Percentiles rank a stretch among this genome's conserved stretches.
These are phyloP conservation scores for Kwoniella shivajii DNA, from an alignment of 1,284 basidiomycete genomes.

Conservation along the genomic window DNA sequence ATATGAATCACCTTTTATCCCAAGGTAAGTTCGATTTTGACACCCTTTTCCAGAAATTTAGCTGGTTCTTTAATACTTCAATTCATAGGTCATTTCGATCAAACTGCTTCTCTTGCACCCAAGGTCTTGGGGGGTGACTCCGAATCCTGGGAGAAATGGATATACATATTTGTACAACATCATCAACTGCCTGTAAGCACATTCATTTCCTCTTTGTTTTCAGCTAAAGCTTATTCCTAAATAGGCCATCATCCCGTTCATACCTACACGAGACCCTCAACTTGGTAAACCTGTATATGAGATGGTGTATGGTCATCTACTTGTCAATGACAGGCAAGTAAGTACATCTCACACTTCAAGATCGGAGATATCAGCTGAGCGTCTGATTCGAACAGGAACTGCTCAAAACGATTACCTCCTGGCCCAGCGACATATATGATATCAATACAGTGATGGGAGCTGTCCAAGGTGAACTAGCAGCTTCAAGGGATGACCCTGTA, in stretches of 20 bases:
- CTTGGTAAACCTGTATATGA: constrained; percentile 87
- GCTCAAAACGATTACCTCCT: constrained; percentile 75
- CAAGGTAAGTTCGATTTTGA: constrained; percentile 61
- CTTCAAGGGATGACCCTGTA: constrained; percentile 62
- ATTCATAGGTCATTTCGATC: constrained; percentile 68
- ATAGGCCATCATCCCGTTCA: constrained; percentile 82
- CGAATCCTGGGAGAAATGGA: constrained; percentile 91
- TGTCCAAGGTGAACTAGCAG: constrained; percentile 78
- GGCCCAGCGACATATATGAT: constrained; percentile 92
- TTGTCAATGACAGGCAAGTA: constrained; percentile 75
- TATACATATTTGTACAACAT: constrained; percentile 86
- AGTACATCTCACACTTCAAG: constrained; percentile 34
- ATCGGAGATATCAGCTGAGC: not conserved
- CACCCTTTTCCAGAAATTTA: constrained; percentile 1
- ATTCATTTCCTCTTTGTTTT: not conserved
- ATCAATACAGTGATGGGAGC: constrained; percentile 82
- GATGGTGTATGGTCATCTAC: constrained; percentile 87
- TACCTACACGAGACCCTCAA: constrained; percentile 80
- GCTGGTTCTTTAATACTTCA: no score
- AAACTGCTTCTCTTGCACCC: constrained; percentile 82
- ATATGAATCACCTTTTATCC: constrained; percentile 75
- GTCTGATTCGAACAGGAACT: constrained; percentile 61
- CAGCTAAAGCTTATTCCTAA: not conserved
- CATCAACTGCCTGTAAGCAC: constrained; percentile 70
- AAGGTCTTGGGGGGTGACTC: constrained; percentile 80